Percentiles rank a stretch among this genome's conserved stretches.
These are phyloP conservation scores for Colletotrichum kahawae DNA, from an alignment of 2,329 filamentous ascomycete genomes.

Conservation along the genomic window DNA sequence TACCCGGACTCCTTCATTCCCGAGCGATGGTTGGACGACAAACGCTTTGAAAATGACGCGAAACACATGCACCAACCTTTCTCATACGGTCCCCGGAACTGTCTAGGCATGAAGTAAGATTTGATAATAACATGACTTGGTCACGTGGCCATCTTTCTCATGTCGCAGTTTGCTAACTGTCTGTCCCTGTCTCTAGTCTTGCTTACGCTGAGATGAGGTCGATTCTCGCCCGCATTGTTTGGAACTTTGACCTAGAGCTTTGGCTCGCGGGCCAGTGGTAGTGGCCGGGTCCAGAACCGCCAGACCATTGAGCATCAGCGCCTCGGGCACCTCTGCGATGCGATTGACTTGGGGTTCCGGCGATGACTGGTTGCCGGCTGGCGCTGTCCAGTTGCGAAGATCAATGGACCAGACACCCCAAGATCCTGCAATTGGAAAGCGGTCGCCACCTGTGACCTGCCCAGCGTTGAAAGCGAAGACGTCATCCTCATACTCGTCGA, in stretches of 20 bases:
- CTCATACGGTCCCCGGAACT: constrained; percentile 5
- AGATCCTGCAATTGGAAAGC: too few relatives aligned
- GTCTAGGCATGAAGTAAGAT: constrained; percentile 15
- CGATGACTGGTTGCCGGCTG: too few relatives aligned
- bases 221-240: constrained; percentile 51
- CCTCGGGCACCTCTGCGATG: too few relatives aligned
- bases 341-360: too few relatives aligned
- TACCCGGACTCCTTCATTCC: constrained; percentile 50
- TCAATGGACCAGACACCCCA: too few relatives aligned
- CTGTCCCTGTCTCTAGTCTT: constrained; percentile 33
- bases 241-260: constrained; percentile 54
- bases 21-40: constrained; percentile 45
- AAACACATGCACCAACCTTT: constrained; percentile 8
- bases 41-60: constrained; percentile 8
- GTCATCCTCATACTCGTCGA: too few relatives aligned
- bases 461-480: too few relatives aligned
- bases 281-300: too few relatives aligned
- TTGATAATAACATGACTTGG: constrained; percentile 23
- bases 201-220: constrained; percentile 57
- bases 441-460: too few relatives aligned
- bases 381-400: too few relatives aligned
- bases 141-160: not conserved
- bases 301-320: too few relatives aligned
- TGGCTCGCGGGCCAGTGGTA: too few relatives aligned
- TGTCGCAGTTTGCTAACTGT: constrained; percentile 38